A percentile compares a stretch with the other conserved stretches of the same genome.
Conservation (phyloP, 352 stramenopile species). For the Phytophthora pseudosyringae region DNA sequence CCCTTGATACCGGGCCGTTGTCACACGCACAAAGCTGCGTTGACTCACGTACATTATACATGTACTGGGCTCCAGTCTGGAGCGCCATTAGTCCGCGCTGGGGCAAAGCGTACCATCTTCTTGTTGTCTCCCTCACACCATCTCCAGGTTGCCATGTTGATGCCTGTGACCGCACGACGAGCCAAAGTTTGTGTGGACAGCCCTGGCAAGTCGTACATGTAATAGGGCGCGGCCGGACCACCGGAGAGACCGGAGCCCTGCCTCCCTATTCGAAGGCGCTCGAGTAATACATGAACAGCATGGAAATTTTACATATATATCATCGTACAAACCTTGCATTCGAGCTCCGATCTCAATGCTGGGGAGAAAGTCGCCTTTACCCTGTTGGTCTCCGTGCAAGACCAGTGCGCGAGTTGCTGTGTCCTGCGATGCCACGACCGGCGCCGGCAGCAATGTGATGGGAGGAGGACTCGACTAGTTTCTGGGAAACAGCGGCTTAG, state of each 20-base stretch:
- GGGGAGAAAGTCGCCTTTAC: constrained; percentile 17
- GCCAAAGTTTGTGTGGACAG: constrained; percentile 33
- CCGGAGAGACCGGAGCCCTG: constrained; percentile 3
- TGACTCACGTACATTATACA: constrained; percentile 14
- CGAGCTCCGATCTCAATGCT: constrained; percentile 18
- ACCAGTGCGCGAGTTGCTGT: background rate
- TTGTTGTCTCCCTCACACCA: constrained; percentile 22
- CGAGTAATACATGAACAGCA: no score
- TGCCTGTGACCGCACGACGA: constrained; percentile 16
- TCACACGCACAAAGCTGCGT: constrained; percentile 15
- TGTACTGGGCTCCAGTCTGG: background rate
- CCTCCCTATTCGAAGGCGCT: background rate
- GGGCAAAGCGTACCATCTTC: constrained; percentile 39
- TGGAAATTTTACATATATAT: no score
- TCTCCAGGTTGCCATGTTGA: constrained; percentile 20
- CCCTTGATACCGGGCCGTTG: constrained; percentile 12
- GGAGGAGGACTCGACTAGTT: constrained; percentile 29
- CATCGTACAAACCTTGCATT: no score
- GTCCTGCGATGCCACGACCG: constrained; percentile 25
- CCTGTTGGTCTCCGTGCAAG: constrained; percentile 10
- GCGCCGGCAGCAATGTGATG: constrained; percentile 8
- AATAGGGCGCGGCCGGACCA: constrained; percentile 11
- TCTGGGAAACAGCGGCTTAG: constrained; percentile 31
- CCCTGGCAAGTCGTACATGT: constrained; percentile 1
- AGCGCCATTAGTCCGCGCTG: constrained; percentile 11